A percentile compares a stretch with the other conserved stretches of the same genome.
phyloP scores from a whole-genome alignment of 2,329 filamentous ascomycete species.

The Epichloe baconii region DNA sequence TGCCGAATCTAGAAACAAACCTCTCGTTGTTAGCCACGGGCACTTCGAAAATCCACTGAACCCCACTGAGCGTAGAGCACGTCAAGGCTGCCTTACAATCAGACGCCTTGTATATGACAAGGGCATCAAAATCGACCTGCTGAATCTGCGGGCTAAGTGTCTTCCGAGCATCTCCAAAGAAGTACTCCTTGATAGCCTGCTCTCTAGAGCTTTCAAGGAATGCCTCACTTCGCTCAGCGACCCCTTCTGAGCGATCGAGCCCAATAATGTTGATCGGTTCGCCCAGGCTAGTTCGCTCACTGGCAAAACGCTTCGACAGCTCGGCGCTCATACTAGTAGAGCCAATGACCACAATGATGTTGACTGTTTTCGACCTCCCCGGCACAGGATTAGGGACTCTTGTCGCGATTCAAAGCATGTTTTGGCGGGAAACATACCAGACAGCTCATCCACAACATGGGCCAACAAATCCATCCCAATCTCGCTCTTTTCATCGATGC shows the following conservation, averaged over 20 bases:
- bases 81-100: slow-evolving; percentile 36
- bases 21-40: neutral
- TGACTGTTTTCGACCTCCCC: slow-evolving; percentile 37
- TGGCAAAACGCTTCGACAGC: slow-evolving; percentile 55
- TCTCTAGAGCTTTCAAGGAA: slow-evolving; percentile 66
- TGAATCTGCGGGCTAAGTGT: slow-evolving; percentile 81
- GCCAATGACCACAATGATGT: slow-evolving; percentile 69
- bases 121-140: slow-evolving; percentile 61
- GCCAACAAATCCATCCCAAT: slow-evolving; percentile 63
- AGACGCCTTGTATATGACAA: slow-evolving; percentile 60
- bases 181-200: slow-evolving; percentile 77
- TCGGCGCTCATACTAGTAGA: slow-evolving; percentile 65
- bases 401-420: neutral
- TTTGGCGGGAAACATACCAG: slow-evolving; percentile 19
- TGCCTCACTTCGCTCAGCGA: slow-evolving; percentile 57
- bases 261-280: slow-evolving; percentile 64
- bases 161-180: slow-evolving; percentile 70
- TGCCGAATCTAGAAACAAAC: slow-evolving; percentile 12
- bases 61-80: neutral
- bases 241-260: slow-evolving; percentile 75
- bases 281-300: slow-evolving; percentile 39
- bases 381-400: neutral
- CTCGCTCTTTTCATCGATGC: slow-evolving; percentile 51
- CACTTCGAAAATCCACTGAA: too few species aligned
- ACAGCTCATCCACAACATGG: slow-evolving; percentile 54